phyloP scores from a whole-genome alignment of 1,139 yeast genomes.

The Geotrichum fermentans region DNA sequence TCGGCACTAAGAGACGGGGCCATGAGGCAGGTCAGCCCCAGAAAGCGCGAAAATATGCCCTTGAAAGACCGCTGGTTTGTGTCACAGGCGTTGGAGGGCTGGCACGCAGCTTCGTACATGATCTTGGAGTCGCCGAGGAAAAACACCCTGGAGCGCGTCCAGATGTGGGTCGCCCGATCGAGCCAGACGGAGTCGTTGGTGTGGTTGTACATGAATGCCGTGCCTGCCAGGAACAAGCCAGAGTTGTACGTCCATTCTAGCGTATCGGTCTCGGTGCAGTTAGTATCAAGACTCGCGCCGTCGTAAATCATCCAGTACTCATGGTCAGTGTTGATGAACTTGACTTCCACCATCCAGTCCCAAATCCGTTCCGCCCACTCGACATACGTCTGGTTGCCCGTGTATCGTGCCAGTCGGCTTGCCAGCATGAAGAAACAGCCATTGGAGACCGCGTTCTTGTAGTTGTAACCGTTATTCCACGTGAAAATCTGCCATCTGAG shows the following conservation, averaged over 20 bases:
- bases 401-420: conserved; percentile 80
- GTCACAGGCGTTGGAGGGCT: conserved; percentile 56
- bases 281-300: conserved; percentile 62
- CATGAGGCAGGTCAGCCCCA: conserved; percentile 47
- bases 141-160: conserved; percentile 48
- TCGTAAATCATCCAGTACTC: conserved; percentile 54
- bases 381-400: conserved; percentile 62
- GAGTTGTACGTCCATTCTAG: conserved; percentile 86
- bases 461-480: conserved; percentile 91
- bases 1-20: conserved; percentile 16
- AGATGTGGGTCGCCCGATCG: conserved; percentile 41
- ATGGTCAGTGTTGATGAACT: conserved; percentile 45
- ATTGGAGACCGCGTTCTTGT: conserved; percentile 84
- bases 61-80: conserved; percentile 88
- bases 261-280: conserved; percentile 57
- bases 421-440: conserved; percentile 88
- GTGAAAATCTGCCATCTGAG: conserved; percentile 94
- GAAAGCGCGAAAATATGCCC: conserved; percentile 70
- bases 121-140: conserved; percentile 54
- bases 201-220: conserved; percentile 74
- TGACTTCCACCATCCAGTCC: conserved; percentile 71
- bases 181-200: conserved; percentile 69
- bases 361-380: conserved; percentile 77
- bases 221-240: conserved; percentile 74
- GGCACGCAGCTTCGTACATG: conserved; percentile 82